phyloP scores from a whole-genome alignment of 768 basidiomycete species.

The Pulveroboletus sp. region DNA sequence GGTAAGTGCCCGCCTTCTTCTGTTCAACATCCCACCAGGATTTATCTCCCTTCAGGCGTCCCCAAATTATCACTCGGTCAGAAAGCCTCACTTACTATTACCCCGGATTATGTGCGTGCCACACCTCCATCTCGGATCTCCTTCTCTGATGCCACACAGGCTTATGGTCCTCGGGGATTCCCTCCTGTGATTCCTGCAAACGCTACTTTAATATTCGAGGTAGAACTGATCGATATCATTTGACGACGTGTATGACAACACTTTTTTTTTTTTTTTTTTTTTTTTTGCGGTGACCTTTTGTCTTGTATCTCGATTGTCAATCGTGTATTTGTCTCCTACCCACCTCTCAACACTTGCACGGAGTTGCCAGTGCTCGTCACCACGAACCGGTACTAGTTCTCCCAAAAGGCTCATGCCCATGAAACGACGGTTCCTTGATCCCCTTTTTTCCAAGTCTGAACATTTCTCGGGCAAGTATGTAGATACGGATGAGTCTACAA shows the following conservation, averaged over 20 bases:
- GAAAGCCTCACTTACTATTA: conserved; percentile 61
- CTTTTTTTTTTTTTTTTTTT: conserved; percentile 7
- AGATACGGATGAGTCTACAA: background rate
- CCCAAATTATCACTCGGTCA: conserved; percentile 70
- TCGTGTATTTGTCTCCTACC: conserved; percentile 13
- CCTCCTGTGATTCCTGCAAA: conserved; percentile 77
- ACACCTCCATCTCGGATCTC: conserved; percentile 1
- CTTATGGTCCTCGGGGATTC: conserved; percentile 70
- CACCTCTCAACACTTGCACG: background rate
- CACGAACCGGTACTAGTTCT: background rate
- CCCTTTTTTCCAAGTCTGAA: background rate
- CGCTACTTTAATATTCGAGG: conserved; percentile 72
- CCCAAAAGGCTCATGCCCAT: background rate
- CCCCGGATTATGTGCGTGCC: conserved; percentile 72
- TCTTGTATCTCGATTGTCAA: conserved; percentile 23
- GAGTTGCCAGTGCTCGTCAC: background rate
- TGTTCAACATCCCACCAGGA: background rate
- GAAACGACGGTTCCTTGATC: background rate
- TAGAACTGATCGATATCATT: conserved; percentile 74
- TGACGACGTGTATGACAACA: conserved; percentile 25
- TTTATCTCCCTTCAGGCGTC: conserved; percentile 48
- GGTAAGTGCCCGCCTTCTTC: conserved; percentile 40
- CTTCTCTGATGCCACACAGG: conserved; percentile 37
- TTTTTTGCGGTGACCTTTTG: conserved; percentile 13
- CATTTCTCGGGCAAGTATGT: background rate